These are phyloP conservation scores for Martensiomyces pterosporus DNA, from an alignment of 192 early-diverging fungal genomes.

Conservation along the genomic window DNA sequence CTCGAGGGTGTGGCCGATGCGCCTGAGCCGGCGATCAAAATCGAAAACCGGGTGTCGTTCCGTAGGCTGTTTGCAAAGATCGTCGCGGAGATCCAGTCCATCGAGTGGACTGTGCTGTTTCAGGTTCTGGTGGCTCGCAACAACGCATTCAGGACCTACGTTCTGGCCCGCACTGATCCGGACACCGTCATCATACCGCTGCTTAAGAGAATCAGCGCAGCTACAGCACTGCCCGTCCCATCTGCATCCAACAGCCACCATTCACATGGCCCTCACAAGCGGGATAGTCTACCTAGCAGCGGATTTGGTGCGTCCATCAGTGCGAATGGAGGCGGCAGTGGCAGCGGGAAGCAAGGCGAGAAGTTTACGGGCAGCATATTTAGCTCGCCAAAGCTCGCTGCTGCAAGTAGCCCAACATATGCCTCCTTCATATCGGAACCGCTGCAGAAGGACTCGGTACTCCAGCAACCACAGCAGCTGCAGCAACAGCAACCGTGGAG, in stretches of 20 bases:
- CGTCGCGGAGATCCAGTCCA: constrained; percentile 13
- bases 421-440: too few species aligned
- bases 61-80: constrained; percentile 33
- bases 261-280: too few species aligned
- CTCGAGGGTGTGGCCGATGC: constrained; percentile 15
- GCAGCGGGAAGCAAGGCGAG: too few species aligned
- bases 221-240: constrained; percentile 27
- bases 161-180: constrained; percentile 38
- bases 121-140: constrained; percentile 32
- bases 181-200: constrained; percentile 42
- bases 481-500: too few species aligned
- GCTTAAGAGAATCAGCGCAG: constrained; percentile 23
- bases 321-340: too few species aligned
- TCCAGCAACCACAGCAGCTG: too few species aligned
- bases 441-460: too few species aligned
- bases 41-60: constrained; percentile 22
- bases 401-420: too few species aligned
- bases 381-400: too few species aligned
- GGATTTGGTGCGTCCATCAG: too few species aligned
- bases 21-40: constrained; percentile 10
- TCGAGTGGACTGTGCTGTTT: constrained; percentile 35
- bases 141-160: constrained; percentile 40
- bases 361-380: too few species aligned
- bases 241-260: background rate
- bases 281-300: background rate